Base-by-base conservation (phyloP, 2,329 filamentous ascomycete genomes). In the Colletotrichum siamense region DNA sequence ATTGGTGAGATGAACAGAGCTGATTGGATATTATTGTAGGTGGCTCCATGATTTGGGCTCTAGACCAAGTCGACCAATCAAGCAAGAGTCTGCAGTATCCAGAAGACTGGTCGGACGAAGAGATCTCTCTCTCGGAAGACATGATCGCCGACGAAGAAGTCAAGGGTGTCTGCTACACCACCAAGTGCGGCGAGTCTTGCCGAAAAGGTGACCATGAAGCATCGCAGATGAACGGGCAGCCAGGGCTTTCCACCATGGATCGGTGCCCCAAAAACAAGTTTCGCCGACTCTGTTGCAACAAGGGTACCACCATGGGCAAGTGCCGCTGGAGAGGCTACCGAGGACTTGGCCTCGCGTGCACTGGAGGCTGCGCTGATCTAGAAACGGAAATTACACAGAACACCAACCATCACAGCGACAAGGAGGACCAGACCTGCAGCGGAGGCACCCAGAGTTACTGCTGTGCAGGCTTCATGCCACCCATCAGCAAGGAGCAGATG, bases 151-250 rank as follows among this genome's bases (percentile, higher is more conserved):
- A 78, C 22, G 55, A 76, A 13, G 75, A 69, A 1, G 78, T 67
- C n/a, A 71, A 75, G 30, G 69, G 74, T 13, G 73, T 69, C 5
- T 82, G 82, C 73, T 80, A 81, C 36, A 80, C 77, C 6, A 80
- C 80, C 26, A 77, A 80, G 10, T 84, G 82, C 66, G 77, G 77
- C 55, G 69, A 67, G 15, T 76, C 64, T 3, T 84, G 82, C 76
- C 74, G 77, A 12, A 77, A 75, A 22, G 82, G 82, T 15, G 78
- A 79, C 18, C 79, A 80, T 61, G 52, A 79, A 30, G 82, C 81
- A 12, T 72, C 82, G 2, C 79, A 83, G 57, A 80, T 81, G 75
- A 82, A 81, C 55, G 82, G 83, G 1, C 80, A 84, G 72, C 81
- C 80, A 1, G 82, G 81, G 5, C 57, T 82, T 5, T 78, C 77